Evolutionary conservation across 1,284 basidiomycete genomes (phyloP).

Genomic region (Cystobasidium slooffiae): DNA sequence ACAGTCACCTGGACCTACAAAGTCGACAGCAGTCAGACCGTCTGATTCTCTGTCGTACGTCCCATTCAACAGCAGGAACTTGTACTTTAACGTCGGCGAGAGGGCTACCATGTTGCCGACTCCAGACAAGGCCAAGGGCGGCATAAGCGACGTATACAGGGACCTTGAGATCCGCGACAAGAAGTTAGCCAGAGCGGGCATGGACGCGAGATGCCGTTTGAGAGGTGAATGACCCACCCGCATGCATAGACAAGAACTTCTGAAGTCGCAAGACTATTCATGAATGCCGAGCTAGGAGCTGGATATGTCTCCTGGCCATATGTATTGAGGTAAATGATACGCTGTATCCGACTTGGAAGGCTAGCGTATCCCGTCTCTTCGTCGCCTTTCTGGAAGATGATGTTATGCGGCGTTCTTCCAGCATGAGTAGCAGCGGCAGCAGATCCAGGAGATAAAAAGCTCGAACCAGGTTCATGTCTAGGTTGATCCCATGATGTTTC

Average conservation of each 20-base stretch:
- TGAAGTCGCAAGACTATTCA: slow-evolving; percentile 68
- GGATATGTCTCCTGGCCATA: slow-evolving; percentile 68
- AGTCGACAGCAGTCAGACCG: slow-evolving; percentile 81
- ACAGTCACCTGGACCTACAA: slow-evolving; percentile 44
- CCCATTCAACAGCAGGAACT: slow-evolving; percentile 84
- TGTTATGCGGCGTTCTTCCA: slow-evolving; percentile 61
- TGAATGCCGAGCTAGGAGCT: slow-evolving; percentile 59
- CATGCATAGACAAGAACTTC: slow-evolving; percentile 86
- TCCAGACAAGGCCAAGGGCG: slow-evolving; percentile 83
- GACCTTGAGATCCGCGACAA: slow-evolving; percentile 45
- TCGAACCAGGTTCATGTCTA: slow-evolving; percentile 5
- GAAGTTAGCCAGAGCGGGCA: neutral
- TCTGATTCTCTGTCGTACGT: slow-evolving; percentile 89
- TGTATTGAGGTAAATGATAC: slow-evolving; percentile 89
- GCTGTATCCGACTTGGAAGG: slow-evolving; percentile 57
- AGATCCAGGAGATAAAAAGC: neutral
- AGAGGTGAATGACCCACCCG: slow-evolving; percentile 37
- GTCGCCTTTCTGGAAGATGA: slow-evolving; percentile 67
- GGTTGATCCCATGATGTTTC: slow-evolving; percentile 42
- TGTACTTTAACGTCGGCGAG: slow-evolving; percentile 72
- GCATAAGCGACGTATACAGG: slow-evolving; percentile 66
- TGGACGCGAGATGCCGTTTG: neutral
- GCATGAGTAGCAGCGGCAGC: slow-evolving; percentile 16
- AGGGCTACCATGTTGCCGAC: slow-evolving; percentile 78
- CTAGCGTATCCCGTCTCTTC: slow-evolving; percentile 58